These are phyloP conservation scores for Astrothelium subdiscretum DNA, from an alignment of 495 filamentous ascomycete genomes.

Conservation along the genomic window DNA sequence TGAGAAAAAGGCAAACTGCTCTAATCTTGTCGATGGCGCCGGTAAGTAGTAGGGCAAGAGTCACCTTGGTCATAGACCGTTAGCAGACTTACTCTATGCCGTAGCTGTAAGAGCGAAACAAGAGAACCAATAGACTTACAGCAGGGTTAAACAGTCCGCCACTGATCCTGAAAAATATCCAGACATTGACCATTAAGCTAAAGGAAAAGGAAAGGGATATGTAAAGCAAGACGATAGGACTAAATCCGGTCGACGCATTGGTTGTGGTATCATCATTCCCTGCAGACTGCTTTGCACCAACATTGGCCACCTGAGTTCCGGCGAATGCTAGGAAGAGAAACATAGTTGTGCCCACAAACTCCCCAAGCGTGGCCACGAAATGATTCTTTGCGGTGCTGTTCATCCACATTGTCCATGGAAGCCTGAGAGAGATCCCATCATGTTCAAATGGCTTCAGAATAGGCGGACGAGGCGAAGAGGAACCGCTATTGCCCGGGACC, in stretches of 20 bases:
- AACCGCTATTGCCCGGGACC: background rate
- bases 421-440: background rate
- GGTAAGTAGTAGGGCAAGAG: conserved; percentile 44
- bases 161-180: conserved; percentile 72
- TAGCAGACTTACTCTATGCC: conserved; percentile 4
- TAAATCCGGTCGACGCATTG: conserved; percentile 6
- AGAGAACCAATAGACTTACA: conserved; percentile 28
- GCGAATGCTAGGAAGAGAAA: conserved; percentile 78
- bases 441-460: background rate
- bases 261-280: conserved; percentile 2
- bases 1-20: conserved; percentile 37
- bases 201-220: conserved; percentile 64
- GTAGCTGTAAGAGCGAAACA: background rate
- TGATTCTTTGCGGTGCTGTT: conserved; percentile 21
- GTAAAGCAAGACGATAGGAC: conserved; percentile 46
- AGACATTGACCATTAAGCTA: conserved; percentile 67
- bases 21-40: conserved; percentile 44
- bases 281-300: conserved; percentile 23
- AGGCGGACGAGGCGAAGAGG: background rate
- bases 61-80: conserved; percentile 33
- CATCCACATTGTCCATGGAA: conserved; percentile 1
- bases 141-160: conserved; percentile 78
- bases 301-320: conserved; percentile 62
- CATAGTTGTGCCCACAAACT: conserved; percentile 71
- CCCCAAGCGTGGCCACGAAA: conserved; percentile 50